Base-by-base conservation (phyloP, 75 land plant species). In the Cryptomeria japonica region DNA sequence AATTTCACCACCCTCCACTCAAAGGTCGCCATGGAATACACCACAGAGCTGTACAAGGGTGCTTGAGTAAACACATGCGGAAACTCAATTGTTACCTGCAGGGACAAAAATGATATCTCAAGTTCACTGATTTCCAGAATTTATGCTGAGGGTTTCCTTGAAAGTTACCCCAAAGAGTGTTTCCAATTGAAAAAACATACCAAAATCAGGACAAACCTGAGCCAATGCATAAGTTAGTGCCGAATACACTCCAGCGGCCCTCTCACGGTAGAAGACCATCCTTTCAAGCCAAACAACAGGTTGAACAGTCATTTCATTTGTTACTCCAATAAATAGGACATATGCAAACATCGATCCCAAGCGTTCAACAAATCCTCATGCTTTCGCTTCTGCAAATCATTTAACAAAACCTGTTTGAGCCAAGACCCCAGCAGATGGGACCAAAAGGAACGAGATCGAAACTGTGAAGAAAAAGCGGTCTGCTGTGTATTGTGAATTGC, bases 231-330 rank as follows among this genome's bases (percentile, higher is more conserved):
- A 93, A 46, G 93, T 84, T 87, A 85, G 82, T 37, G 96, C 51
- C 0, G 94, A 91, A 87, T 95, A 95, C 96, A 95, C 93, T 72
- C 95, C 93, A 82, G 96, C 95, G 88, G 89, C 90, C 86, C 73
- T 91, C 70, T 95, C 96, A 1, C 95, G 88, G 84, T 95, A 95
- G 16, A 92, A 77, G 32, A 95, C 96, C 19, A 88, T 88, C 7
- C 96, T 84, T 87, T 95, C 96, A 25, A 87, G 88, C 6, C 87
- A 89, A 15, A 93, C 92, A 47, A 89, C 75, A 25, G 95, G 93
- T 36, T 87, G 86, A 5, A 95, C 92, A 53, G 92, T 34, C 46
- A 91, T 87, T 75, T 90, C 90, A 51, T 93, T 92, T 86, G 82
- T 90, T 78, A 95, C 76, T 10, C 96, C 96, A 39, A 90, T 79